Conservation (phyloP, 148 eudicot species). For the Suaeda aralocaspica region DNA sequence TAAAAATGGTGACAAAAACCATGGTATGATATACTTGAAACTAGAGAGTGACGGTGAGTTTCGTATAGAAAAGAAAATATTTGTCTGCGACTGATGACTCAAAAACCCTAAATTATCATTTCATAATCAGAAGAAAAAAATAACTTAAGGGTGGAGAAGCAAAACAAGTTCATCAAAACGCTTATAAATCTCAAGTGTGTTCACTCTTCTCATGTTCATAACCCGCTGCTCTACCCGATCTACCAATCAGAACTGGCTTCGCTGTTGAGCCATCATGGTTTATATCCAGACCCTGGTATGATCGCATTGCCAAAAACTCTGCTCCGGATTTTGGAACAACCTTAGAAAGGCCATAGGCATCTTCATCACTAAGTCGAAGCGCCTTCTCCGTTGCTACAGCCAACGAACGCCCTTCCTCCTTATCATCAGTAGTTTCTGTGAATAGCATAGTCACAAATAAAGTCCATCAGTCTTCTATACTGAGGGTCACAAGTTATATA, state of each 20-base stretch:
- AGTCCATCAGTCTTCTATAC: neutral
- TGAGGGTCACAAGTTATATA: too few species aligned
- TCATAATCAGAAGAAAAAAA: neutral
- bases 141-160: neutral
- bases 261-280: constrained; percentile 39
- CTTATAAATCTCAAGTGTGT: neutral
- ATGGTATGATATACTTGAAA: too few species aligned
- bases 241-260: constrained; percentile 61
- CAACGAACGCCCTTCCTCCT: constrained; percentile 50
- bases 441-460: neutral
- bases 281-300: constrained; percentile 74
- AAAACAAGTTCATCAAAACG: neutral
- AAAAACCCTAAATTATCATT: too few species aligned
- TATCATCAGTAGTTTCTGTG: constrained; percentile 38
- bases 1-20: too few species aligned
- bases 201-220: constrained; percentile 52
- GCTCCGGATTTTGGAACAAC: constrained; percentile 64
- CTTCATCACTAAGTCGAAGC: constrained; percentile 42
- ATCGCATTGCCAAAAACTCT: constrained; percentile 61
- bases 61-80: too few species aligned
- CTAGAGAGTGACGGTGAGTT: too few species aligned
- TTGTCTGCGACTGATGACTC: too few species aligned
- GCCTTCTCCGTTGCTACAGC: constrained; percentile 63
- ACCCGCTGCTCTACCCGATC: constrained; percentile 84
- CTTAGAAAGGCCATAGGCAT: constrained; percentile 34